These are phyloP conservation scores for Scheffersomyces coipomensis DNA, from an alignment of 805 yeast species.

Conservation along the genomic window DNA sequence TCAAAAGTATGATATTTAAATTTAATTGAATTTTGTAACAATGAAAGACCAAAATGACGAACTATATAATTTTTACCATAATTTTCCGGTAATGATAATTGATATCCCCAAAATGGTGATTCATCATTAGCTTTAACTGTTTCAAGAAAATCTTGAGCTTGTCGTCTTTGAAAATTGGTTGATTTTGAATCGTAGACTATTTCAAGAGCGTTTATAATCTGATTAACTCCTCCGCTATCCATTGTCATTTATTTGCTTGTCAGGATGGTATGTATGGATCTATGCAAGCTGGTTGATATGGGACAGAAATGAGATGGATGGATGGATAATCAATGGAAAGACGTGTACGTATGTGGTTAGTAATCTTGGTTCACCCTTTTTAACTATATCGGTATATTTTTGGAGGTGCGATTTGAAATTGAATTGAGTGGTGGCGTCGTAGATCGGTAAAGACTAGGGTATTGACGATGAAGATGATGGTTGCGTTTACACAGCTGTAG, in stretches of 20 bases:
- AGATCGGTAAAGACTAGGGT: too few species aligned
- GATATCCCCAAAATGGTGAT: constrained; percentile 91
- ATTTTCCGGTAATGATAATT: constrained; percentile 65
- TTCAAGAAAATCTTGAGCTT: constrained; percentile 68
- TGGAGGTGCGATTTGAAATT: too few species aligned
- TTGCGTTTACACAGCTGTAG: too few species aligned
- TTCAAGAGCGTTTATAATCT: constrained; percentile 75
- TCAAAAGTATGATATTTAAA: constrained; percentile 55
- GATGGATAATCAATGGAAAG: background rate
- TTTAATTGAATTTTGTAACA: constrained; percentile 71
- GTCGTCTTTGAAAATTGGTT: constrained; percentile 52
- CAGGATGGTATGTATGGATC: too few species aligned
- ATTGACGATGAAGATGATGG: too few species aligned
- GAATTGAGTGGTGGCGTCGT: too few species aligned
- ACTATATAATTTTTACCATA: constrained; percentile 62
- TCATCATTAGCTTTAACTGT: constrained; percentile 73
- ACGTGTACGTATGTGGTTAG: too few species aligned
- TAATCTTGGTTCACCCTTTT: too few species aligned
- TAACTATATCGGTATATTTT: too few species aligned
- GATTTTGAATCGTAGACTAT: constrained; percentile 68
- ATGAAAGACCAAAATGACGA: constrained; percentile 85
- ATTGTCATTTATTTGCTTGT: constrained; percentile 41
- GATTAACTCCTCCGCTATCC: constrained; percentile 69
- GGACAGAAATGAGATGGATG: background rate
- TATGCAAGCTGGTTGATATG: background rate